Evolutionary conservation across 2,329 filamentous ascomycete species (phyloP).

Genomic region (Microdochium trichocladiopsis): DNA sequence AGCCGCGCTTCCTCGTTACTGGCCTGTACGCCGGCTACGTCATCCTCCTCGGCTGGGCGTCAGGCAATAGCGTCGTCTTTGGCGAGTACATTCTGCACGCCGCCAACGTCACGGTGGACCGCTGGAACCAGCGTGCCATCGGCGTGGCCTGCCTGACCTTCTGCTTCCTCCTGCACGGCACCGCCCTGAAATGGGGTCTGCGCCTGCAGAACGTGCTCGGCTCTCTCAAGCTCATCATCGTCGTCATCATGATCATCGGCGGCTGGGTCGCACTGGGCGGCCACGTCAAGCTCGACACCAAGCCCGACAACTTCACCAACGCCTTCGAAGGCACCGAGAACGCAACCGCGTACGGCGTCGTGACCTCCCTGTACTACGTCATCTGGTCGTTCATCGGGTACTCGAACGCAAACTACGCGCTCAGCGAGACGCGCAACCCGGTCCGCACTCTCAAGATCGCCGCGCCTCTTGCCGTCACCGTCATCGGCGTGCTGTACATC

Average conservation of each 20-base stretch:
- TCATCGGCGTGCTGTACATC: conserved; percentile 53
- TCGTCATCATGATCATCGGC: conserved; percentile 54
- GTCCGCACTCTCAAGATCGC: conserved; percentile 46
- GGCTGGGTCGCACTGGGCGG: conserved; percentile 51
- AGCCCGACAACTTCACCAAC: conserved; percentile 51
- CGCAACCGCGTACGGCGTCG: conserved; percentile 44
- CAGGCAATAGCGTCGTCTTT: conserved; percentile 51
- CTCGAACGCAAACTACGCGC: conserved; percentile 57
- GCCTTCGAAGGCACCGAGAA: conserved; percentile 39
- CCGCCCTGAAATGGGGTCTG: conserved; percentile 50
- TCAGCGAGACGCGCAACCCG: conserved; percentile 49
- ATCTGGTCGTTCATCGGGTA: conserved; percentile 58
- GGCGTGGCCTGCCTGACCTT: conserved; percentile 48
- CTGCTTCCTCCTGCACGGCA: conserved; percentile 42
- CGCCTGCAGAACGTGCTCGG: conserved; percentile 52
- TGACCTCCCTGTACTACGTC: conserved; percentile 49
- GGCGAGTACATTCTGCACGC: conserved; percentile 51
- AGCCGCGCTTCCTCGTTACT: conserved; percentile 50
- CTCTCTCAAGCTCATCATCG: conserved; percentile 51
- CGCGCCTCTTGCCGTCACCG: conserved; percentile 49
- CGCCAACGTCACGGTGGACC: conserved; percentile 38
- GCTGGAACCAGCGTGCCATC: conserved; percentile 51
- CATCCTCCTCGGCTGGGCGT: conserved; percentile 54
- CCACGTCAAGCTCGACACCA: conserved; percentile 30
- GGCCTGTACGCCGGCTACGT: conserved; percentile 54